A percentile compares a stretch with the other conserved stretches of the same genome.
These are phyloP conservation scores for Polytrichum formosum DNA, from an alignment of 225 moss, liverwort and hornwort genomes.

Conservation along the genomic window DNA sequence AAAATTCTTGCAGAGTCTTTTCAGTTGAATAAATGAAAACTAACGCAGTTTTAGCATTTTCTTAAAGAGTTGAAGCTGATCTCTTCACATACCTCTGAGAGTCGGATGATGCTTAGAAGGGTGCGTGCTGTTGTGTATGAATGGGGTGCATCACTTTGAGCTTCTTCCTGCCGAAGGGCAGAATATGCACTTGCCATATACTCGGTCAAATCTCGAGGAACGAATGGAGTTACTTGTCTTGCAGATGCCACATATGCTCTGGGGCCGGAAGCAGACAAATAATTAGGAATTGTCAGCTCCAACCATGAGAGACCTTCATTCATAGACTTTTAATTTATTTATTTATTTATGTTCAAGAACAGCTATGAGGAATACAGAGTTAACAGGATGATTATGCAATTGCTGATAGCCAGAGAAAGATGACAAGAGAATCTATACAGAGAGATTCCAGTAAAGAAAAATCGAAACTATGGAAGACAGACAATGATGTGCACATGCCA, in stretches of 20 bases:
- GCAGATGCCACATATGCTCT: slow-evolving; percentile 93
- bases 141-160: slow-evolving; percentile 88
- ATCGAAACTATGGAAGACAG: too few species aligned
- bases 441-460: too few species aligned
- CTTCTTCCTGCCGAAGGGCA: slow-evolving; percentile 89
- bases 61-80: neutral
- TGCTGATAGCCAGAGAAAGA: too few species aligned
- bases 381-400: too few species aligned
- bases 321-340: too few species aligned
- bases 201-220: slow-evolving; percentile 86
- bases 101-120: slow-evolving; percentile 84
- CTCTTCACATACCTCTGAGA: slow-evolving; percentile 65
- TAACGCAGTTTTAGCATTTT: too few species aligned
- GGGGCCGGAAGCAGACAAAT: neutral
- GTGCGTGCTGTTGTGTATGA: slow-evolving; percentile 96
- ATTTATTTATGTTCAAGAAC: too few species aligned
- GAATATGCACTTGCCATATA: slow-evolving; percentile 93
- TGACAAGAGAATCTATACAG: too few species aligned
- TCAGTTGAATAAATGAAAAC: too few species aligned
- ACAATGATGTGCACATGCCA: too few species aligned
- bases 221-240: slow-evolving; percentile 70
- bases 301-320: neutral
- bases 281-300: neutral
- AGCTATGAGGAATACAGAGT: too few species aligned
- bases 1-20: too few species aligned